phyloP scores from a whole-genome alignment of 2,329 filamentous ascomycete species.

The Aphanoascus verrucosus region DNA sequence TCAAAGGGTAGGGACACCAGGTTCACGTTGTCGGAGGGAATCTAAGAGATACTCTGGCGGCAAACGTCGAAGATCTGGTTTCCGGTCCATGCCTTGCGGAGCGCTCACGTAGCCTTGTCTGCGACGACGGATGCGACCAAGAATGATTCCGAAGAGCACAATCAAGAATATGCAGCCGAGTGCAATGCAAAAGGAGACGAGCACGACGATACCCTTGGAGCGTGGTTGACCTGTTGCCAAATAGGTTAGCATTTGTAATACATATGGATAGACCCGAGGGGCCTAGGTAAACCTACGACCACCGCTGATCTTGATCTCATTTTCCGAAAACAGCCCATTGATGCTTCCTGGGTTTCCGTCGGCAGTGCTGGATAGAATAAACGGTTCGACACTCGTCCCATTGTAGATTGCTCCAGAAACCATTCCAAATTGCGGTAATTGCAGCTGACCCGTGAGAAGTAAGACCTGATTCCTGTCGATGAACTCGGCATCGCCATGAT shows the following conservation, averaged over 20 bases:
- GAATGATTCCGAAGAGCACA: constrained; percentile 37
- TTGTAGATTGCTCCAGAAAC: constrained; percentile 83
- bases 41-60: constrained; percentile 40
- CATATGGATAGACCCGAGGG: background rate
- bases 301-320: constrained; percentile 61
- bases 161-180: constrained; percentile 41
- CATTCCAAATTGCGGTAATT: constrained; percentile 63
- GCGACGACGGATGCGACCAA: constrained; percentile 39
- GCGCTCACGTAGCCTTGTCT: constrained; percentile 39
- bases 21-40: constrained; percentile 28
- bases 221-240: constrained; percentile 26
- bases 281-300: constrained; percentile 44
- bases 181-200: constrained; percentile 39
- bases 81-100: constrained; percentile 38
- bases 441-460: constrained; percentile 73
- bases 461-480: constrained; percentile 60
- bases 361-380: constrained; percentile 62
- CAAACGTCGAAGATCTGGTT: constrained; percentile 36
- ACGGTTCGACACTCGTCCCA: constrained; percentile 66
- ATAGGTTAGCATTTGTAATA: constrained; percentile 13
- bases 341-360: constrained; percentile 61
- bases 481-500: constrained; percentile 55
- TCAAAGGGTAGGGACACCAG: constrained; percentile 29
- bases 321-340: constrained; percentile 72
- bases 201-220: constrained; percentile 37